phyloP scores from a whole-genome alignment of 768 basidiomycete genomes.

The Mycena pura region DNA sequence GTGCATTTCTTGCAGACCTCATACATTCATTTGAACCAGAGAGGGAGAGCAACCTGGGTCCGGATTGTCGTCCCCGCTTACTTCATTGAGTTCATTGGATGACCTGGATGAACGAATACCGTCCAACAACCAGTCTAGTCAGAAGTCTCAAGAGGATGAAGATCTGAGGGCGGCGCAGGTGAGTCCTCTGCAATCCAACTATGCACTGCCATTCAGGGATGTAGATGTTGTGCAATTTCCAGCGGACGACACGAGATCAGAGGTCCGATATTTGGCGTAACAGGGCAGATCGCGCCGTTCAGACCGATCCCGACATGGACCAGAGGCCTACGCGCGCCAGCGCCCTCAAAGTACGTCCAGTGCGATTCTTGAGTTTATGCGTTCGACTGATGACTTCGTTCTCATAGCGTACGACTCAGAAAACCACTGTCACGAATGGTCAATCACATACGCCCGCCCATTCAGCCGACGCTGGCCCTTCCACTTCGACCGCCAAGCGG shows the following conservation, averaged over 20 bases:
- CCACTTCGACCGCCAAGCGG: slow-evolving; percentile 46
- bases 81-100: slow-evolving; percentile 76
- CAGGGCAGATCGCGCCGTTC: slow-evolving; percentile 1
- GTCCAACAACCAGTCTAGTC: slow-evolving; percentile 32
- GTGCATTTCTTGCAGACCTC: neutral
- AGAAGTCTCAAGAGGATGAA: slow-evolving; percentile 45
- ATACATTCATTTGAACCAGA: no score
- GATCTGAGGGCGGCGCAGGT: slow-evolving; percentile 70
- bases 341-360: slow-evolving; percentile 20
- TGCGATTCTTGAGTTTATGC: neutral
- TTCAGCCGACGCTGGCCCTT: slow-evolving; percentile 36
- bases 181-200: slow-evolving; percentile 24
- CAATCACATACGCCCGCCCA: slow-evolving; percentile 30
- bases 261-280: neutral
- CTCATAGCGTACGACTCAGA: slow-evolving; percentile 20
- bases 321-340: neutral
- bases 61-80: slow-evolving; percentile 72
- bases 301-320: neutral
- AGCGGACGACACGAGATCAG: slow-evolving; percentile 25
- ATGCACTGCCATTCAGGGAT: neutral
- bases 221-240: slow-evolving; percentile 51
- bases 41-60: slow-evolving; percentile 50
- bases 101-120: slow-evolving; percentile 55
- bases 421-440: slow-evolving; percentile 25
- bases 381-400: neutral